phyloP scores from a whole-genome alignment of 106 monocot genomes.

The Ottelia alismoides region DNA sequence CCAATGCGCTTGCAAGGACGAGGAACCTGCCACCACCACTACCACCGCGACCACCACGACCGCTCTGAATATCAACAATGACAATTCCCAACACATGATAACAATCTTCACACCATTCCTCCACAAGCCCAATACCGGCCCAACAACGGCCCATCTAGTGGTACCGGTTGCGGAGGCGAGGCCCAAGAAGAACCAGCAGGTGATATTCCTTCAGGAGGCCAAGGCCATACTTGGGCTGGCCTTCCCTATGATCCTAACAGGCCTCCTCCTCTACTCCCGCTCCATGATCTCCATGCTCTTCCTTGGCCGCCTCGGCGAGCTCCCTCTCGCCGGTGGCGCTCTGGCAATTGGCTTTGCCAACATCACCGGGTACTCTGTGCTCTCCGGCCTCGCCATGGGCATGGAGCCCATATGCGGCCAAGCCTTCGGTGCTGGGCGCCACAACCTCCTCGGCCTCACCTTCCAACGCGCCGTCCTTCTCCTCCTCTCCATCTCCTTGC shows the following conservation, averaged over 20 bases:
- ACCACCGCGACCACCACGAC: too few species aligned
- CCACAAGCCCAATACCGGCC: too few species aligned
- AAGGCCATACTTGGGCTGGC: slow-evolving; percentile 31
- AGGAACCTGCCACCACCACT: too few species aligned
- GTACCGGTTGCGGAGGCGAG: too few species aligned
- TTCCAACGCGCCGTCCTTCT: slow-evolving; percentile 3
- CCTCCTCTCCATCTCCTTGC: slow-evolving; percentile 3
- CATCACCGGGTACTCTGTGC: slow-evolving; percentile 91
- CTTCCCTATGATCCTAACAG: slow-evolving; percentile 68
- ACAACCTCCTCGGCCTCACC: slow-evolving; percentile 1
- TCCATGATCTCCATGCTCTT: slow-evolving; percentile 93
- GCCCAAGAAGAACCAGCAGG: too few species aligned
- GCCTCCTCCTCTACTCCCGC: slow-evolving; percentile 79
- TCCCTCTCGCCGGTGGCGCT: slow-evolving; percentile 77
- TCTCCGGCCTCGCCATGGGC: slow-evolving; percentile 75
- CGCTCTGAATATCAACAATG: too few species aligned
- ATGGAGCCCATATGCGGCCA: slow-evolving; percentile 96
- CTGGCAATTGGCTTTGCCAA: slow-evolving; percentile 89
- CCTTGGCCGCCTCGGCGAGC: slow-evolving; percentile 65
- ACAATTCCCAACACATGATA: too few species aligned
- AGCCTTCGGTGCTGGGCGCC: slow-evolving; percentile 41
- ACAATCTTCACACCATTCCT: too few species aligned
- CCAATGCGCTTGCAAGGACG: too few species aligned
- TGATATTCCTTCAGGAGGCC: slow-evolving; percentile 1
- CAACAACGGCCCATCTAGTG: too few species aligned